phyloP scores from a whole-genome alignment of 768 basidiomycete genomes.

The Naganishia onofrii region DNA sequence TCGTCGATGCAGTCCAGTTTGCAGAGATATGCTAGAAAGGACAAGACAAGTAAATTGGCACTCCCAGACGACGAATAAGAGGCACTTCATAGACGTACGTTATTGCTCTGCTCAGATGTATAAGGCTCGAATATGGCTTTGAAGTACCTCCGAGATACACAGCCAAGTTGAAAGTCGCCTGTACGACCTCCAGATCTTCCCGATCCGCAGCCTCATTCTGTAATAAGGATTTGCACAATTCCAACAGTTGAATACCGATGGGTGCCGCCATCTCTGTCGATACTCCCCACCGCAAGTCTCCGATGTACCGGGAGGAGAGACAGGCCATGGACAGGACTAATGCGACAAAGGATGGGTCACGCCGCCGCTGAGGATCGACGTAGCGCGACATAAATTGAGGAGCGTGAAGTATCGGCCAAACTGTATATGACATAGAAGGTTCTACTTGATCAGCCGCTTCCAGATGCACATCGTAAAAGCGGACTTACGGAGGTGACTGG shows the following conservation, averaged over 20 bases:
- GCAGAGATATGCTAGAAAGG: slow-evolving; percentile 29
- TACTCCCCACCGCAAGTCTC: slow-evolving; percentile 13
- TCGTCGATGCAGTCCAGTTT: slow-evolving; percentile 36
- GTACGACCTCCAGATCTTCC: slow-evolving; percentile 33
- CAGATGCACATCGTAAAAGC: neutral
- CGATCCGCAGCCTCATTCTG: slow-evolving; percentile 22
- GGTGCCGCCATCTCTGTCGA: slow-evolving; percentile 6
- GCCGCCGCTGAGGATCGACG: slow-evolving; percentile 1
- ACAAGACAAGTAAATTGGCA: neutral
- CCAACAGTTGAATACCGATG: slow-evolving; percentile 1
- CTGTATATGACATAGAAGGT: slow-evolving; percentile 3
- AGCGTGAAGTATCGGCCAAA: slow-evolving; percentile 35
- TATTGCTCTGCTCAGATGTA: slow-evolving; percentile 33
- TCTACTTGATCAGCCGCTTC: neutral
- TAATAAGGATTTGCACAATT: slow-evolving; percentile 26
- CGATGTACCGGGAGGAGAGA: slow-evolving; percentile 32
- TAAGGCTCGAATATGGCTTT: slow-evolving; percentile 30
- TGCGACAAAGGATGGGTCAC: slow-evolving; percentile 33
- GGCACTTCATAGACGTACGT: slow-evolving; percentile 22
- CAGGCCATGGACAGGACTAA: slow-evolving; percentile 34
- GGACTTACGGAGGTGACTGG: slow-evolving; percentile 34
- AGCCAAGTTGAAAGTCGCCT: slow-evolving; percentile 33
- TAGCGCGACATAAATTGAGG: slow-evolving; percentile 34
- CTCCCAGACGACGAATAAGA: neutral
- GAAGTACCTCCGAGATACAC: slow-evolving; percentile 35